Percentiles rank a stretch among this genome's conserved stretches.
These are phyloP conservation scores for Hemileia vastatrix DNA, from an alignment of 1,284 basidiomycete genomes.

Conservation along the genomic window DNA sequence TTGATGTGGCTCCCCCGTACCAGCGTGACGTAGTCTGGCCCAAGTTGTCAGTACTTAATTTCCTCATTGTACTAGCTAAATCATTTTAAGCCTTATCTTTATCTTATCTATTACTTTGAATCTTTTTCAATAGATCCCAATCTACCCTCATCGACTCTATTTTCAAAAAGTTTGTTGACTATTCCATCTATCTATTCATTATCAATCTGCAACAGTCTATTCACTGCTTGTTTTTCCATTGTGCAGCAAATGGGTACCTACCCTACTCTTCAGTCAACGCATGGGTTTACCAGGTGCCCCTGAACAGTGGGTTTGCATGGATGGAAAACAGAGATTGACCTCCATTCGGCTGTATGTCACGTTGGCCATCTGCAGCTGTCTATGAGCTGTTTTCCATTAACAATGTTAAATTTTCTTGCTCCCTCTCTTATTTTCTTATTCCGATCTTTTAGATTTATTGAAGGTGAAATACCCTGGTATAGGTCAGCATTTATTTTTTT, in stretches of 20 bases:
- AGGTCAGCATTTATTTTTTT: constrained; percentile 3
- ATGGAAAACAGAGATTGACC: constrained; percentile 22
- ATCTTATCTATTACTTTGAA: no score
- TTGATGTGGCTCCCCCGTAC: constrained; percentile 20
- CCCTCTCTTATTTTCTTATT: neutral
- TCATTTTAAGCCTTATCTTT: neutral
- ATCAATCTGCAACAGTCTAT: neutral
- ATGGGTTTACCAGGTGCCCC: neutral
- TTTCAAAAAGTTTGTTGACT: constrained; percentile 16
- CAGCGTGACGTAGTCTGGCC: constrained; percentile 23
- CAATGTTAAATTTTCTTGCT: neutral
- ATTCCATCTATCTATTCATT: neutral
- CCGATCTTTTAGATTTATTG: constrained; percentile 4
- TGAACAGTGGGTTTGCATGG: constrained; percentile 20
- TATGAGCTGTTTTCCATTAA: neutral
- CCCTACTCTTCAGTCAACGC: constrained; percentile 19
- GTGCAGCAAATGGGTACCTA: constrained; percentile 22
- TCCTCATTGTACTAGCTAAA: neutral
- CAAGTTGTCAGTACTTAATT: constrained; percentile 1
- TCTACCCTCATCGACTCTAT: constrained; percentile 21
- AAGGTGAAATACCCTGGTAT: constrained; percentile 20
- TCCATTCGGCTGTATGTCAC: constrained; percentile 19
- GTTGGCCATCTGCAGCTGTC: neutral
- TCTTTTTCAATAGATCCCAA: constrained; percentile 6
- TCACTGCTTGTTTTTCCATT: neutral